These are phyloP conservation scores for Talaromyces pinophilus DNA, from an alignment of 2,329 filamentous ascomycete genomes.

Conservation along the genomic window DNA sequence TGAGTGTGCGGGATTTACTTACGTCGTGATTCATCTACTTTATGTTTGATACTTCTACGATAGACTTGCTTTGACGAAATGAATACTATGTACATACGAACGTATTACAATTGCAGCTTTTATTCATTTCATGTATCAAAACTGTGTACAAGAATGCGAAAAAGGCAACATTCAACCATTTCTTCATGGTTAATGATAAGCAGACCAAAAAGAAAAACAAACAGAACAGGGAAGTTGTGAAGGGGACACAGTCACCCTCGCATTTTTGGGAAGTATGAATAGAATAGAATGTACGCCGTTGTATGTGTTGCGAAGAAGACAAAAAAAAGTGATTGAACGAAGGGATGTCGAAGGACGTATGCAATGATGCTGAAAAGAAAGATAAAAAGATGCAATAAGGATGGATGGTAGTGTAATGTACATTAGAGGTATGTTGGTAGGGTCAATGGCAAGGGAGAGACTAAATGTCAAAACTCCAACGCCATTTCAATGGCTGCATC, in stretches of 20 bases:
- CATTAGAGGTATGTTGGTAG: slow-evolving; percentile 7
- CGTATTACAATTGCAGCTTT: not conserved
- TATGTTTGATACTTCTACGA: not conserved
- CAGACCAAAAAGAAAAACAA: not conserved
- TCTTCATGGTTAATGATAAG: slow-evolving; percentile 3
- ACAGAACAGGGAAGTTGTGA: not conserved
- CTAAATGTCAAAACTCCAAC: slow-evolving; percentile 50
- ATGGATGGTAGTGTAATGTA: slow-evolving; percentile 21
- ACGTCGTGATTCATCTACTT: slow-evolving; percentile 44
- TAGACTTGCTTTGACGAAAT: not conserved
- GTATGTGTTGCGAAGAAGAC: slow-evolving; percentile 12
- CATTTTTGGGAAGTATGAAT: not conserved
- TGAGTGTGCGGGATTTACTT: slow-evolving; percentile 59
- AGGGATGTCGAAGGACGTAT: slow-evolving; percentile 13
- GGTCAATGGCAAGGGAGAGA: not conserved
- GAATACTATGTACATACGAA: not conserved
- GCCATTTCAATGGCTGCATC: slow-evolving; percentile 40
- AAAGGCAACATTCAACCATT: not conserved
- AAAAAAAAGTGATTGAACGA: slow-evolving; percentile 1
- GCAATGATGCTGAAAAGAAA: slow-evolving; percentile 15
- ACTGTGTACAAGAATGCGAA: not conserved
- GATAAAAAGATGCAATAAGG: not conserved
- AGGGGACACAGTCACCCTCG: not conserved
- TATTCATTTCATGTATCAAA: slow-evolving; percentile 1
- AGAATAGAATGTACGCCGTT: slow-evolving; percentile 9